phyloP scores from a whole-genome alignment of 495 filamentous ascomycete species.

The Podospora tetraspora region DNA sequence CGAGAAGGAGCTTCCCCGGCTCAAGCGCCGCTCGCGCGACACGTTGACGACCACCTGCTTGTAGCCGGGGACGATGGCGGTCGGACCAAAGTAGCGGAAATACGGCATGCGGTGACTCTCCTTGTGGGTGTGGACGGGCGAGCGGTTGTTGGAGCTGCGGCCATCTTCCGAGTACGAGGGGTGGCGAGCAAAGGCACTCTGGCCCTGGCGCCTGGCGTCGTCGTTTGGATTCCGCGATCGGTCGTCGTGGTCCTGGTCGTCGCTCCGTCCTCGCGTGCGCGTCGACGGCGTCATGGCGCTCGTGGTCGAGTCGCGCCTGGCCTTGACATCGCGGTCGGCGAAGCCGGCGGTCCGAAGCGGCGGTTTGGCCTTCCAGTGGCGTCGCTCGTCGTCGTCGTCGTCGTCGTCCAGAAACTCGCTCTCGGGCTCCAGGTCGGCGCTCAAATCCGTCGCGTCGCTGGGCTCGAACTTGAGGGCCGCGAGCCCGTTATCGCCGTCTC shows the following conservation, averaged over 20 bases:
- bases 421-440: conserved; percentile 24
- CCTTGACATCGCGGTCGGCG: conserved; percentile 14
- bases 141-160: conserved; percentile 38
- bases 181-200: conserved; percentile 22
- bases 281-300: conserved; percentile 17
- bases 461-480: conserved; percentile 21
- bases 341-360: conserved; percentile 20
- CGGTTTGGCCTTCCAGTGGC: conserved; percentile 29
- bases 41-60: conserved; percentile 87
- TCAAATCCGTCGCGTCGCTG: conserved; percentile 21
- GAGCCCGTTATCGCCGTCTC: conserved; percentile 26
- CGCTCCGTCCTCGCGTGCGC: conserved; percentile 17
- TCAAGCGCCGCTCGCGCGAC: conserved; percentile 46
- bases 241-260: conserved; percentile 29
- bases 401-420: conserved; percentile 22
- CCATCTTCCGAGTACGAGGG: conserved; percentile 39
- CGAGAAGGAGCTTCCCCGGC: conserved; percentile 38
- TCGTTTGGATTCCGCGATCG: conserved; percentile 21
- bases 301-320: conserved; percentile 24
- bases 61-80: conserved; percentile 85
- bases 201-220: conserved; percentile 15
- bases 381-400: conserved; percentile 28
- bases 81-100: conserved; percentile 83
- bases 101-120: conserved; percentile 71
- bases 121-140: conserved; percentile 38